Evolutionary conservation across 2,329 filamentous ascomycete genomes (phyloP).

Genomic region (Calonectria fujianensis): DNA sequence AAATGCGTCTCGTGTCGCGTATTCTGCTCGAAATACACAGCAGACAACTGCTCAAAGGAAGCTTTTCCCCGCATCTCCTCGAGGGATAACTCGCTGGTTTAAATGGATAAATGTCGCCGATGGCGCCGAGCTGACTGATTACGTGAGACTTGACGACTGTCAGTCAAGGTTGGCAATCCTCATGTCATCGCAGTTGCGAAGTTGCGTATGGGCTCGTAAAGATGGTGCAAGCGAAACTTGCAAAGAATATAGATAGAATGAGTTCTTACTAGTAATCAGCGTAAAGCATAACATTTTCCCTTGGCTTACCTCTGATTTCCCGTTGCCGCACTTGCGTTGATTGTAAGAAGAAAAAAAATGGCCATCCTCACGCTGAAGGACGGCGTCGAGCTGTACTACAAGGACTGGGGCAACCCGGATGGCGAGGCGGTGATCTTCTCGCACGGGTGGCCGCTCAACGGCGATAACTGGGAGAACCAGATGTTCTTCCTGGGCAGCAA

Average conservation of each 20-base stretch:
- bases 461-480: constrained; percentile 57
- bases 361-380: constrained; percentile 60
- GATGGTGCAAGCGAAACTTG: neutral
- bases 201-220: neutral
- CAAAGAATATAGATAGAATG: constrained; percentile 6
- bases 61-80: neutral
- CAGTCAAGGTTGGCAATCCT: constrained; percentile 21
- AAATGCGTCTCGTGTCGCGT: neutral
- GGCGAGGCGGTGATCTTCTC: constrained; percentile 58
- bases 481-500: constrained; percentile 53
- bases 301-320: neutral
- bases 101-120: constrained; percentile 31
- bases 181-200: constrained; percentile 20
- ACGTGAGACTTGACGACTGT: constrained; percentile 29
- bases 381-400: constrained; percentile 64
- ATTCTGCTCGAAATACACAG: neutral
- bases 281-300: neutral
- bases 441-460: constrained; percentile 62
- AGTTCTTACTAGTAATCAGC: neutral
- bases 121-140: constrained; percentile 32
- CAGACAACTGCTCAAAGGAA: neutral
- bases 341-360: constrained; percentile 39
- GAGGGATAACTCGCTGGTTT: neutral
- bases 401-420: constrained; percentile 63
- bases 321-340: too few relatives aligned